Conservation (phyloP, 768 basidiomycete genomes). For the Russula lepida region DNA sequence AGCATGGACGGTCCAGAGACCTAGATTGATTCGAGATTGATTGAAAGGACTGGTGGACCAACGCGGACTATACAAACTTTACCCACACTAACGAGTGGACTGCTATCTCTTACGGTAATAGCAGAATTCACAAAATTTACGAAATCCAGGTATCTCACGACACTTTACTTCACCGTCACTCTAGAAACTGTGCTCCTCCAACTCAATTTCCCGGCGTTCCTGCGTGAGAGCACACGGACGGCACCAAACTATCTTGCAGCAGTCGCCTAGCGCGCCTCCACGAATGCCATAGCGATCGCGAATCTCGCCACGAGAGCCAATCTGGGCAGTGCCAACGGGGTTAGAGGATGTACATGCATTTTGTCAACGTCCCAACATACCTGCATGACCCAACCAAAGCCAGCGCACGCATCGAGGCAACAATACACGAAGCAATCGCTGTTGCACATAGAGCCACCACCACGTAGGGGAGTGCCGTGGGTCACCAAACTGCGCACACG, state of each 20-base stretch:
- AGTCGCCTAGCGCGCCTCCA: conserved; percentile 36
- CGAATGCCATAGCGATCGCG: conserved; percentile 40
- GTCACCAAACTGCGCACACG: conserved; percentile 32
- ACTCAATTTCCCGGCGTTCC: conserved; percentile 39
- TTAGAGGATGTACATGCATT: background rate
- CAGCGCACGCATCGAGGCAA: conserved; percentile 20
- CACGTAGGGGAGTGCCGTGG: conserved; percentile 33
- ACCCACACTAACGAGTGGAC: background rate
- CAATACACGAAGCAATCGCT: conserved; percentile 34
- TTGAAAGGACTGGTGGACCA: background rate
- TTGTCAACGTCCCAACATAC: conserved; percentile 23
- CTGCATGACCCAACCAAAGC: conserved; percentile 37
- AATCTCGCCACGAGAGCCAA: conserved; percentile 30
- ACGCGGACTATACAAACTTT: background rate
- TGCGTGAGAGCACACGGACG: conserved; percentile 41
- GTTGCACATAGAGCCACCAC: conserved; percentile 30
- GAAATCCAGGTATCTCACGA: background rate
- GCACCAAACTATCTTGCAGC: conserved; percentile 36
- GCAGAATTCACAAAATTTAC: background rate
- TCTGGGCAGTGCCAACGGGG: conserved; percentile 7
- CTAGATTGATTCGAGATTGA: too few relatives aligned
- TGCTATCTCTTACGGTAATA: too few relatives aligned
- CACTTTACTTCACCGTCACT: background rate
- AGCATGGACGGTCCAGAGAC: too few relatives aligned
- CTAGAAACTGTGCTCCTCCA: conserved; percentile 35